Percentiles rank a stretch among this genome's conserved stretches.
phyloP scores from a whole-genome alignment of 805 yeast genomes.

The Isabelozyma gotoi region DNA sequence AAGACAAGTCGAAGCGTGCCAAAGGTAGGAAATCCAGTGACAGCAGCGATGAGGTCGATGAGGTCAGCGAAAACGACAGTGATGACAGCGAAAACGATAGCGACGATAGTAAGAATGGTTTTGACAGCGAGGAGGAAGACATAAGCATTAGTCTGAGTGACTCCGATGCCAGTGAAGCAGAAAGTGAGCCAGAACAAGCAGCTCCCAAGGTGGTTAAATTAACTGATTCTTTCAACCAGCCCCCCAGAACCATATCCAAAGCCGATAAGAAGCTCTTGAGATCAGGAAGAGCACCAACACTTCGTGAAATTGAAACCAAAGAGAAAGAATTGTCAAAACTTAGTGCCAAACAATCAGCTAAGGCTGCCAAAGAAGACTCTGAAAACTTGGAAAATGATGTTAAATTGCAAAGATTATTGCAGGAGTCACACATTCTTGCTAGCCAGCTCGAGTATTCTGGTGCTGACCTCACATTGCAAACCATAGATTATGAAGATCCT shows the following conservation, averaged over 20 bases:
- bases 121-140: constrained; percentile 9
- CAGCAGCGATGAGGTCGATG: constrained; percentile 22
- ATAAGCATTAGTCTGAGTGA: background rate
- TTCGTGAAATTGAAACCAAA: constrained; percentile 28
- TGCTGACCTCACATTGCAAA: constrained; percentile 63
- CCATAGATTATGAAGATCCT: constrained; percentile 60
- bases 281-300: constrained; percentile 61
- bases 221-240: constrained; percentile 31
- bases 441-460: constrained; percentile 52
- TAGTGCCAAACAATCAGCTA: constrained; percentile 34
- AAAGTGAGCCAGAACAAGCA: constrained; percentile 7
- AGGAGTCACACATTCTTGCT: constrained; percentile 68
- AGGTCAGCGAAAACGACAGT: constrained; percentile 12
- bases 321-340: constrained; percentile 20
- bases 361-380: constrained; percentile 38
- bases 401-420: constrained; percentile 66
- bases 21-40: constrained; percentile 11
- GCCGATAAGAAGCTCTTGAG: constrained; percentile 53
- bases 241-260: constrained; percentile 33
- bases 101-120: constrained; percentile 16
- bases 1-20: constrained; percentile 24
- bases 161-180: constrained; percentile 9
- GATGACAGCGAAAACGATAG: background rate
- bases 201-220: constrained; percentile 51
- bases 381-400: constrained; percentile 67